These are phyloP conservation scores for Emmonsiellopsis sp. DNA, from an alignment of 2,329 filamentous ascomycete genomes.

Conservation along the genomic window DNA sequence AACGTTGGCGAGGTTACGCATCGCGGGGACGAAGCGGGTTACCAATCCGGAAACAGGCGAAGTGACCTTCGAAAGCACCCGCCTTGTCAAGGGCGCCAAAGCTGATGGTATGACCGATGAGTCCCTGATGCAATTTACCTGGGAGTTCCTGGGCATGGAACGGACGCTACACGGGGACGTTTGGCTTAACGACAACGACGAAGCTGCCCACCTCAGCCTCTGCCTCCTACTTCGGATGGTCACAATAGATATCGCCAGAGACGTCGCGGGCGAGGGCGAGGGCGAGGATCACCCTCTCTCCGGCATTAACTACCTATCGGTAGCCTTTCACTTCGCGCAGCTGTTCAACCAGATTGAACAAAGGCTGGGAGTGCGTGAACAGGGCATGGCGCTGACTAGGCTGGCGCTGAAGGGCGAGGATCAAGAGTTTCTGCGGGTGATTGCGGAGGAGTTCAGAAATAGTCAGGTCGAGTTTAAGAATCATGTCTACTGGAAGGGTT, in stretches of 20 bases:
- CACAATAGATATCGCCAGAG: neutral
- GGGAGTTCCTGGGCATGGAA: conserved; percentile 1
- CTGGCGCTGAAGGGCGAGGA: neutral
- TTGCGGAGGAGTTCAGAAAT: neutral
- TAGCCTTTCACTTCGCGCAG: conserved; percentile 15
- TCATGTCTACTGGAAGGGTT: too few species aligned
- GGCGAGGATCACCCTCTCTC: conserved; percentile 19
- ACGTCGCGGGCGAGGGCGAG: neutral
- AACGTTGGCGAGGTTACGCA: conserved; percentile 17
- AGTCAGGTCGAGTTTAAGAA: too few species aligned
- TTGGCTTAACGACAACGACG: neutral
- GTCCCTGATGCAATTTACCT: conserved; percentile 8
- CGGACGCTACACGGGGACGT: neutral
- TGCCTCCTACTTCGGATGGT: neutral
- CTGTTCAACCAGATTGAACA: conserved; percentile 21
- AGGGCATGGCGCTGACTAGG: neutral
- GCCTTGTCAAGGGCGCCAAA: conserved; percentile 17
- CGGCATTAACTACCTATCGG: conserved; percentile 26
- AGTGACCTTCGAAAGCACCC: conserved; percentile 19
- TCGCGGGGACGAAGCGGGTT: conserved; percentile 17
- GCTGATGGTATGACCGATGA: conserved; percentile 12
- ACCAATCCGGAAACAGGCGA: conserved; percentile 21
- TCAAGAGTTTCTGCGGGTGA: neutral
- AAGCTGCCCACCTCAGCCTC: conserved; percentile 1
- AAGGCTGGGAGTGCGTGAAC: conserved; percentile 12